Evolutionary conservation across 2,329 filamentous ascomycete genomes (phyloP), one percentile per base, ranked within the genome.

Genomic region (Xylariaceae sp.): DNA sequence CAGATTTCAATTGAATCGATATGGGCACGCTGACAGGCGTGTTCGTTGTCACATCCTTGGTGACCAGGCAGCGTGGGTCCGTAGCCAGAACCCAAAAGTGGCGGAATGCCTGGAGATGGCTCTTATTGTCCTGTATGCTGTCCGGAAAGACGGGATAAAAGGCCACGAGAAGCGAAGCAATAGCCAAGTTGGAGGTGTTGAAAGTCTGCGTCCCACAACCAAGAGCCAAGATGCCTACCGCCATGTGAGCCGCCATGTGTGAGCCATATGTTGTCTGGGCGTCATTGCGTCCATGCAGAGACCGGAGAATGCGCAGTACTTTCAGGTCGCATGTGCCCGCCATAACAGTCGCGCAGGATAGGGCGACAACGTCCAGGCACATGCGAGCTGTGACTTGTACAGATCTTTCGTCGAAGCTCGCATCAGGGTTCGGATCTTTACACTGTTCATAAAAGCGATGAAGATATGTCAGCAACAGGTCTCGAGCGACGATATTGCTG

Each of bases 51-150:
- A 94, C 81, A 63, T 99, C 94, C 58, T 92, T 88, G 19, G 89
- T 83, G 0, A 99, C 83, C 0, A 99, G 80, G 67, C 92, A 97
- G 50, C 95, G 83, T 7, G 90, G 84, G 65, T 99, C 94, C 0
- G 89, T 87, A 1, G 94, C 94, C 3, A 99, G 79, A 8, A 96
- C 92, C 94, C 94, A 99, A 67, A 99, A 88, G 71, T 99, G 92
- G 4, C 95, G 85, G 74, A 99, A 94, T 3, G 95, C 94, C 74
- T 99, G 94, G 4, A 99, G 79, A 65, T 99, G 94, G 8, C 90
- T 91, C 61, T 89, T 87, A 67, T 97, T 97, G 73, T 99, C 94
- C 65, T 95, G 87, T 1, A 97, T 89, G 32, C 84, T 87, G 7
- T 83, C 87, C 0, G 94, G 94, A 68, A 95, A 96, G 26, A 96